phyloP scores from a whole-genome alignment of 1,139 yeast species.

The Candida pseudoviswanathii region DNA sequence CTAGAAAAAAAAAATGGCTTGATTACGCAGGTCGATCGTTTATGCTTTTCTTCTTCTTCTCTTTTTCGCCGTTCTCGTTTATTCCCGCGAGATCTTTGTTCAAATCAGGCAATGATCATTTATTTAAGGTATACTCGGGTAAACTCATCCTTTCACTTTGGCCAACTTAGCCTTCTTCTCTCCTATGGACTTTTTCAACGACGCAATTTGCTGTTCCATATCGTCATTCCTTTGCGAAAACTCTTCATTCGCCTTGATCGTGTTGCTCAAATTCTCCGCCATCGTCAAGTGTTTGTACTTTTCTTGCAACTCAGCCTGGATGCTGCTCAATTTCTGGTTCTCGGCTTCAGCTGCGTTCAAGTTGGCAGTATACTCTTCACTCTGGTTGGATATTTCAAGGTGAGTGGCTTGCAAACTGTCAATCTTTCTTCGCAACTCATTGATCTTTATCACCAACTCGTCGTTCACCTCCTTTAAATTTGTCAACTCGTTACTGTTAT shows the following conservation, averaged over 20 bases:
- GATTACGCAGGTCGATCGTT: neutral
- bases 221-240: slow-evolving; percentile 41
- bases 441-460: slow-evolving; percentile 32
- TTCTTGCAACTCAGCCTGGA: slow-evolving; percentile 25
- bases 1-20: neutral
- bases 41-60: neutral
- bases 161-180: slow-evolving; percentile 22
- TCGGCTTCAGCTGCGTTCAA: slow-evolving; percentile 27
- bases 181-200: slow-evolving; percentile 22
- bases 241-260: slow-evolving; percentile 48
- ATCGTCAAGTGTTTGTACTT: slow-evolving; percentile 43
- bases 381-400: slow-evolving; percentile 41
- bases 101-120: neutral
- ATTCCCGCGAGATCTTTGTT: neutral
- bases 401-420: slow-evolving; percentile 39
- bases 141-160: slow-evolving; percentile 11
- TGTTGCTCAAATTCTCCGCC: slow-evolving; percentile 48
- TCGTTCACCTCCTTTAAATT: slow-evolving; percentile 42
- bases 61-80: neutral
- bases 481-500: slow-evolving; percentile 41
- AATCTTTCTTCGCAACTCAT: slow-evolving; percentile 32
- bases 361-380: slow-evolving; percentile 29
- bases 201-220: slow-evolving; percentile 36
- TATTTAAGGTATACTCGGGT: neutral
- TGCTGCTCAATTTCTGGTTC: slow-evolving; percentile 22